phyloP scores from a whole-genome alignment of 306 rosid species.

The Begonia fuchsioides region DNA sequence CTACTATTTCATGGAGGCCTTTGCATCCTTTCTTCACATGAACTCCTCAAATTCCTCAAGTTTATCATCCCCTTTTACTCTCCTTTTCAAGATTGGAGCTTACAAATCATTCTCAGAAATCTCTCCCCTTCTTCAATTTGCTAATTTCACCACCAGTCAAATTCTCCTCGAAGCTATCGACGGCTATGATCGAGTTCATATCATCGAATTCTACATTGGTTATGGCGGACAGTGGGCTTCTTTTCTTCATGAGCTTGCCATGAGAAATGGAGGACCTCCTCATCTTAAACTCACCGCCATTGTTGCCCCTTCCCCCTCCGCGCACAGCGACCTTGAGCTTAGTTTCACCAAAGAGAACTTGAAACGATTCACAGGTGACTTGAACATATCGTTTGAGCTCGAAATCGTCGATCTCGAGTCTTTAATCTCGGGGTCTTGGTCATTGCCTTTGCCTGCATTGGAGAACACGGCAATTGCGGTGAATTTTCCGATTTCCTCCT shows the following conservation, averaged over 20 bases:
- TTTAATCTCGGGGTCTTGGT: slow-evolving; percentile 15
- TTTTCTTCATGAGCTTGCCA: slow-evolving; percentile 30
- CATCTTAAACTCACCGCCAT: slow-evolving; percentile 29
- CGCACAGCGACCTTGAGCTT: slow-evolving; percentile 23
- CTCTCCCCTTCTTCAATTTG: slow-evolving; percentile 33
- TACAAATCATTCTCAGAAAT: slow-evolving; percentile 31
- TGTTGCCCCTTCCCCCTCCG: slow-evolving; percentile 19
- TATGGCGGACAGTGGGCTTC: slow-evolving; percentile 42
- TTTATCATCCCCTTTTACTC: slow-evolving; percentile 25
- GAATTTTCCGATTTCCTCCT: slow-evolving; percentile 26
- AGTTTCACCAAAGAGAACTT: slow-evolving; percentile 27
- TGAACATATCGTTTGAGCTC: slow-evolving; percentile 23
- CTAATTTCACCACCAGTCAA: slow-evolving; percentile 32
- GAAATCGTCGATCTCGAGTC: slow-evolving; percentile 27
- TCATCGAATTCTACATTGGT: slow-evolving; percentile 34
- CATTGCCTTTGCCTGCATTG: slow-evolving; percentile 13
- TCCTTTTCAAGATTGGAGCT: slow-evolving; percentile 39
- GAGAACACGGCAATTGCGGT: slow-evolving; percentile 25
- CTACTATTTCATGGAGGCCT: slow-evolving; percentile 43
- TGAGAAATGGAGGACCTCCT: slow-evolving; percentile 16
- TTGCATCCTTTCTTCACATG: slow-evolving; percentile 24
- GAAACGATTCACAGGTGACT: slow-evolving; percentile 24
- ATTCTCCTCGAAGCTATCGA: slow-evolving; percentile 26
- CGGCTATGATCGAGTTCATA: slow-evolving; percentile 20
- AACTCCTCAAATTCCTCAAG: slow-evolving; percentile 18